Base-by-base conservation (phyloP, 2,329 filamentous ascomycete genomes). In the Sclerotinia sclerotiorum region DNA sequence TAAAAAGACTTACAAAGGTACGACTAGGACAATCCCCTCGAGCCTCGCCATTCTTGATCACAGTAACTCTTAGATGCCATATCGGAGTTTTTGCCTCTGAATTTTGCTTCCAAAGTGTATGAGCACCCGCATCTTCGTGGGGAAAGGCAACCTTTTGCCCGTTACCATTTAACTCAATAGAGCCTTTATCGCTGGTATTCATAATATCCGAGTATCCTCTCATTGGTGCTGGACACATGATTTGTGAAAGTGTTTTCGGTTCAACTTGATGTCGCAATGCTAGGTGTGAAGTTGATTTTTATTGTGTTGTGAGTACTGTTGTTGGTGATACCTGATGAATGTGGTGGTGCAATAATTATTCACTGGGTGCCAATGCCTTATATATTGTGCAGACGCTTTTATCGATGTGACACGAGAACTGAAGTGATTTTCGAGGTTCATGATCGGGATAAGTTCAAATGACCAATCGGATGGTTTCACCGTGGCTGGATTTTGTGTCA, bases 31-130 rank as follows among this genome's bases (percentile, higher is more conserved):
- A 71, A 68, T 74, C 73, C 8, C 71, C 73, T 63, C 70, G 64
- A 17, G 65, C 69, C 68, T 73, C 70, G 54, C 72, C 67, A 42
- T 75, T 72, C 56, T 73, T 74, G 56, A 75, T 55, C 27, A 74
- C 71, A 17, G 61, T 72, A 15, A 75, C 69, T 5, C 69, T 63
- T 32, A 75, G 61, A 70, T 75, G 72, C 71, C 72, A 75, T 42
- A 70, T 42, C 24, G 73, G 73, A 35, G 69, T 63, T 44, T 67
- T 54, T 32, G 52, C 29, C 13, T n/a, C 42, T 15, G 32, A 63
- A 3, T 69, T 65, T 48, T 69, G 73, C 46, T 70, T 63, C 74
- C 74, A 75, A 15, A 75, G 67, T 15, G 69, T 70, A 27, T 73
- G 68, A n/a, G 70, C 52, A 35, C 58, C 58, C 21, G 17, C 29